A percentile compares a stretch with the other conserved stretches of the same genome.
Conservation (phyloP, 2,329 filamentous ascomycete species). For the Penicillium sp. region DNA sequence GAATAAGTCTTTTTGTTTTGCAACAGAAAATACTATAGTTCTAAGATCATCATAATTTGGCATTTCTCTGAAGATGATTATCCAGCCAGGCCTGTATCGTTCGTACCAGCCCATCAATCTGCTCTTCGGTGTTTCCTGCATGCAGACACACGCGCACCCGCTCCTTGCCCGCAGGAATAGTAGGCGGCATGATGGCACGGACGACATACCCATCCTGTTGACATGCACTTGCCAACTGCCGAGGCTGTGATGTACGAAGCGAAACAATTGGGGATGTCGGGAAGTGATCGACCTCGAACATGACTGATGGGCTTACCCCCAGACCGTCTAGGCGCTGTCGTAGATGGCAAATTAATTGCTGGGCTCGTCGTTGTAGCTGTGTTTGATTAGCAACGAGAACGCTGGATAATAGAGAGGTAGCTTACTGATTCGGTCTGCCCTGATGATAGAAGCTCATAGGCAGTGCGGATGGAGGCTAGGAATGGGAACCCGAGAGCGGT, state of each 20-base stretch:
- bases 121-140: conserved; percentile 56
- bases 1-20: no score
- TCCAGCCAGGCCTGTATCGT: conserved; percentile 49
- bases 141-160: conserved; percentile 64
- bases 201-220: conserved; percentile 57
- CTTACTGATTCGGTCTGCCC: conserved; percentile 47
- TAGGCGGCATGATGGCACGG: conserved; percentile 63
- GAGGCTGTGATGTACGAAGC: conserved; percentile 54
- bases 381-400: background rate
- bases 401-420: background rate
- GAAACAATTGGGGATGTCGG: conserved; percentile 62
- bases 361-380: conserved; percentile 44
- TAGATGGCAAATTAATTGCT: conserved; percentile 45
- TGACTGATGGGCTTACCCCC: conserved; percentile 18
- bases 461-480: conserved; percentile 54
- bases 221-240: conserved; percentile 56
- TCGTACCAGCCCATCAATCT: conserved; percentile 52
- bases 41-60: conserved; percentile 4
- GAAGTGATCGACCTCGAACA: conserved; percentile 39
- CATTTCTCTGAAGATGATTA: background rate
- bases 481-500: conserved; percentile 62
- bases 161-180: conserved; percentile 59
- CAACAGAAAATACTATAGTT: no score
- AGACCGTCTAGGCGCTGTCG: conserved; percentile 43
- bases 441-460: conserved; percentile 53